Base-by-base conservation (phyloP, 2,329 filamentous ascomycete genomes). In the Neonectria hederae region DNA sequence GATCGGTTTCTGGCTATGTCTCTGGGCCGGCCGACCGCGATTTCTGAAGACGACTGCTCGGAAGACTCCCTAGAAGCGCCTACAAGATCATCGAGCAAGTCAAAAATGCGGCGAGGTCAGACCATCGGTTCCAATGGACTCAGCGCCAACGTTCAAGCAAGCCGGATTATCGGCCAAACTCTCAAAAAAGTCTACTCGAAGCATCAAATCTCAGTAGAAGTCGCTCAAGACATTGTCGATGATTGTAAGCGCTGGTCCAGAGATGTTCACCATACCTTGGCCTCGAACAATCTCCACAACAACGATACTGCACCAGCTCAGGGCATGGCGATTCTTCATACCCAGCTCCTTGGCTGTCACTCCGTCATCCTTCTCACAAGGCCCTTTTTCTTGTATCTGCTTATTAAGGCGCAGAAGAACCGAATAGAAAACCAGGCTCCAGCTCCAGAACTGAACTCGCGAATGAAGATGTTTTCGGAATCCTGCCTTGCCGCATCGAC, bases 1-100 rank as follows among this genome's bases (percentile, higher is more conserved):
- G 89, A 92, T 70, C 83, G 86, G 17, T 87, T 91, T 55, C 79
- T 91, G 1, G 85, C 89, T 1, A 85, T 87, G 24, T 87, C 87
- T 2, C 78, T 92, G 2, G 89, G 89, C 5, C 83, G 88, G 10
- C 89, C 89, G 0, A 83, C 83, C 1, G 84, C 86, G 8, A 90
- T 91, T 53, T 83, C 83, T 5, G 86, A 90, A 65, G 84, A 87
- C 19, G 87, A 90, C 63, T 90, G 87, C 72, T 87, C 86, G 17
- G 82, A 83, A 2, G 81, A 83, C 38, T 80, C 82, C 13, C 74
- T 86, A 0, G 68, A 75, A 13, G 48, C 60, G 17, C 75, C 69
- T 22, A 79, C 78, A 32, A 75, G 76, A 10, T 72, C 73, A 32
- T 40, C 30, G 69, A 71, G 35, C 17, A 40, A 35, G n/a, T 22